Evolutionary conservation across 352 stramenopile genomes (phyloP), one percentile per base, ranked within the genome.

Genomic region (Globisporangium iwayamae): DNA sequence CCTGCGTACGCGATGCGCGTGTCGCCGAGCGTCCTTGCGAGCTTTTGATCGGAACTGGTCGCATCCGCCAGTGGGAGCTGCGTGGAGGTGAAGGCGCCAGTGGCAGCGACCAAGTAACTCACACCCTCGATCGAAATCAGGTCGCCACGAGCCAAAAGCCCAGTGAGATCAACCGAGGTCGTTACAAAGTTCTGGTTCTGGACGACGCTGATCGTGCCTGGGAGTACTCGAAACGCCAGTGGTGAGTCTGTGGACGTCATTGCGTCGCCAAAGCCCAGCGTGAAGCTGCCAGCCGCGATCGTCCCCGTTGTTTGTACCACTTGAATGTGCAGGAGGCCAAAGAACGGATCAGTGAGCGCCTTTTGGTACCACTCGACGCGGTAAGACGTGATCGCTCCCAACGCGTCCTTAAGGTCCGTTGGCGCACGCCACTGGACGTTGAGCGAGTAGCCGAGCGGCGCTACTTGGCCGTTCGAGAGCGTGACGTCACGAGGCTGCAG

Each of bases 141-240:
- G 63, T 98, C 95, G 6, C 93, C 93, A 20, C 74, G 78, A 14
- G 81, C 63, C 13, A 98, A 63, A 30, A 90, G 66, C n/a, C 88
- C 79, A 25, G 93, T 97, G 30, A 98, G 73, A 64, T 98, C 95
- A 2, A 71, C 56, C 10, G 88, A 85, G 1, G 90, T 98, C n/a
- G 85, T 81, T 9, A 98, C 55, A 38, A 78, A 92, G 1, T 67
- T 39, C 25, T 84, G 70, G 6, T 77, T 70, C 8, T 90, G 60
- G 0, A 92, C 78, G 25, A 84, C 82, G 52, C 72, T 73, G 4
- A 88, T 66, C 0, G 73, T 75, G 10, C 84, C 86, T 2, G 84
- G 84, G 6, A 95, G 66, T 32, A 65, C 50, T 18, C 68, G 69
- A 39, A 72, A 81, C 9, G 76, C 36, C 30, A 62, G 54, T 4